Evolutionary conservation across 2,329 filamentous ascomycete genomes (phyloP), one percentile per base, ranked within the genome.

Genomic region (Cladobotryum mycophilum): DNA sequence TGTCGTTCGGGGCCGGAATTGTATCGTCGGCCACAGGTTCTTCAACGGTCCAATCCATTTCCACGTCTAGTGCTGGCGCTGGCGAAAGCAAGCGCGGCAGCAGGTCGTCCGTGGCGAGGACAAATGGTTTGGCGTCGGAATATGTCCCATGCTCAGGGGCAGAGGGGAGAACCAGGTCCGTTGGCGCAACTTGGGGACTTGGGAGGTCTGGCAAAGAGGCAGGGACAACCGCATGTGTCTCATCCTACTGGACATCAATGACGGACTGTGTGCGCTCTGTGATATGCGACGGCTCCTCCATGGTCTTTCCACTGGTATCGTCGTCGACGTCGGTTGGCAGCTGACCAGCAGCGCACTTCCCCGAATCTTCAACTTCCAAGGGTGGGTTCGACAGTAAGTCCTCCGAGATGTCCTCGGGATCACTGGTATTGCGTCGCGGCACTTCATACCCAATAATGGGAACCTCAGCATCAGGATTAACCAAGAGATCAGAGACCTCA

Each of bases 201-300:
- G 44, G 51, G 42, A 33, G 33, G 47, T 45, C 42, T 44, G 46
- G 35, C 30, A 22, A 45, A 45, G 46, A 15, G 17, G 25, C 45
- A 42, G 44, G 46, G 38, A 38, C 17, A 43, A 33, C n/a, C 30
- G 44, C 15, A 22, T 42, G 41, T 36, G 25, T 13, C 42, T 41
- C 51, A 33, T 53, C 51, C 51, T 53, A 53, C 51, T 46, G 51
- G 46, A 43, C 47, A 45, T 49, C 46, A 42, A 53, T 17, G 34
- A 41, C 46, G 25, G 8, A 7, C 30, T 45, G 41, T 35, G 13
- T 41, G 41, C 41, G 22, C 46, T 42, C 46, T 18, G 37, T 13
- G 33, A 48, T 33, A 49, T 46, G 50, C 41, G 46, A 46, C 51
- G 48, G 33, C 33, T 42, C 38, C 30, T 34, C 15, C 12, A 20